Conservation (phyloP, 2,329 filamentous ascomycete species). For the Scedosporium boydii region DNA sequence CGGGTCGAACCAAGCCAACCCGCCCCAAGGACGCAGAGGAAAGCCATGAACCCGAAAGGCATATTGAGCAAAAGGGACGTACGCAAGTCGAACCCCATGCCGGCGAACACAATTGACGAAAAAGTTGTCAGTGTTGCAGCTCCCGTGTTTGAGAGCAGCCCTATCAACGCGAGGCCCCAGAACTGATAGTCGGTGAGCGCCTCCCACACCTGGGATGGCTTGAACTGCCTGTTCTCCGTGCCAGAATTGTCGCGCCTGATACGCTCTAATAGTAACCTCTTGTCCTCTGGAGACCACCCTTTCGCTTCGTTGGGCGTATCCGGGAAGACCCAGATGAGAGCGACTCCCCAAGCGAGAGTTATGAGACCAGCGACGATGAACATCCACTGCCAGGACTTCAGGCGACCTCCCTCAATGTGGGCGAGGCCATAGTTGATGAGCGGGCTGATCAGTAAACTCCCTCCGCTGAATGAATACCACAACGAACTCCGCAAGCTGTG, state of each 20-base stretch:
- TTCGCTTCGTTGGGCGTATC: conserved; percentile 9
- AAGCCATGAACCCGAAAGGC: conserved; percentile 20
- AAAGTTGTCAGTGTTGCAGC: conserved; percentile 20
- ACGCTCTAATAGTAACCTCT: conserved; percentile 42
- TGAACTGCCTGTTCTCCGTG: conserved; percentile 35
- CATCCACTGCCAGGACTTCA: conserved; percentile 14
- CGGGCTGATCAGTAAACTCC: conserved; percentile 16
- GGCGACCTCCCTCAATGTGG: conserved; percentile 14
- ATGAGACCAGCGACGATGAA: conserved; percentile 13
- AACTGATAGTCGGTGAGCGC: conserved; percentile 35
- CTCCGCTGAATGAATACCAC: conserved; percentile 5
- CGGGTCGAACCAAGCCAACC: conserved; percentile 18
- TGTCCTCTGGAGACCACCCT: conserved; percentile 14
- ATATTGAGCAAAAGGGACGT: conserved; percentile 22
- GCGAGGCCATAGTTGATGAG: conserved; percentile 23
- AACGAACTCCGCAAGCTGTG: conserved; percentile 4
- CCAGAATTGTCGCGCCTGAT: conserved; percentile 36
- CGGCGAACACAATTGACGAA: conserved; percentile 22
- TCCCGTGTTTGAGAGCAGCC: conserved; percentile 19
- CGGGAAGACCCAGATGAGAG: conserved; percentile 10
- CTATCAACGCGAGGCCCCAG: conserved; percentile 19
- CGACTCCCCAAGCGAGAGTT: conserved; percentile 11
- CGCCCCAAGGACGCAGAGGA: conserved; percentile 19
- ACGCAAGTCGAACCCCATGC: conserved; percentile 23
- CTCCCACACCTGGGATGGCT: conserved; percentile 40